phyloP scores from a whole-genome alignment of 306 rosid species.

The Vachellia pachyceras region DNA sequence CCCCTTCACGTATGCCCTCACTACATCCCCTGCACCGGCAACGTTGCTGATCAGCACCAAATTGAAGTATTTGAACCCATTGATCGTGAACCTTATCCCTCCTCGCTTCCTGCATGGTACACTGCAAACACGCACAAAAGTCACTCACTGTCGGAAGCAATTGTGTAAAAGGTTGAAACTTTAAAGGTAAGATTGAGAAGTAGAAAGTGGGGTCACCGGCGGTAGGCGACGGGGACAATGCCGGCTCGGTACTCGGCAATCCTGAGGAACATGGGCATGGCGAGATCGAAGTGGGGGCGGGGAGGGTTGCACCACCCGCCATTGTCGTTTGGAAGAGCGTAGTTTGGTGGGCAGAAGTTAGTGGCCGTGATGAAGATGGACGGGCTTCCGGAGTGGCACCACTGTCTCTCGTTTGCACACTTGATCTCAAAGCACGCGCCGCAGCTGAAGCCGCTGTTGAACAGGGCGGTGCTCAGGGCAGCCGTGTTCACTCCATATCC shows the following conservation, averaged over 20 bases:
- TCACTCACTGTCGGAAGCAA: neutral
- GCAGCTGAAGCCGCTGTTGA: slow-evolving; percentile 88
- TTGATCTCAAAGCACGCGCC: slow-evolving; percentile 92
- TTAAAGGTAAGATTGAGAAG: neutral
- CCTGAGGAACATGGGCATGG: slow-evolving; percentile 99
- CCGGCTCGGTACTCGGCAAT: slow-evolving; percentile 98
- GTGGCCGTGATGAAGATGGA: slow-evolving; percentile 88
- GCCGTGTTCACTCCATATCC: slow-evolving; percentile 96
- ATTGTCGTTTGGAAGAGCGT: slow-evolving; percentile 86
- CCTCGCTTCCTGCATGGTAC: slow-evolving; percentile 94
- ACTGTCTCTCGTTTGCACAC: slow-evolving; percentile 70
- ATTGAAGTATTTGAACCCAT: slow-evolving; percentile 93
- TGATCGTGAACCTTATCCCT: slow-evolving; percentile 80
- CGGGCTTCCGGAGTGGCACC: slow-evolving; percentile 97
- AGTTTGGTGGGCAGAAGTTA: slow-evolving; percentile 96
- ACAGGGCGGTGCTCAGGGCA: slow-evolving; percentile 89
- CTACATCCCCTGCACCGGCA: slow-evolving; percentile 95
- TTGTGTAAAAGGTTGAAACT: neutral
- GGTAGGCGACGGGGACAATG: slow-evolving; percentile 91
- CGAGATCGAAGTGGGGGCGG: slow-evolving; percentile 92
- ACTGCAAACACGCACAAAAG: slow-evolving; percentile 47
- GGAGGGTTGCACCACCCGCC: slow-evolving; percentile 99
- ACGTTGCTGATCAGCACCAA: slow-evolving; percentile 86
- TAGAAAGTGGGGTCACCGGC: slow-evolving; percentile 55
- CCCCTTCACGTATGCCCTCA: slow-evolving; percentile 77